phyloP scores from a whole-genome alignment of 2,329 filamentous ascomycete species.

The Colletotrichum sp. region DNA sequence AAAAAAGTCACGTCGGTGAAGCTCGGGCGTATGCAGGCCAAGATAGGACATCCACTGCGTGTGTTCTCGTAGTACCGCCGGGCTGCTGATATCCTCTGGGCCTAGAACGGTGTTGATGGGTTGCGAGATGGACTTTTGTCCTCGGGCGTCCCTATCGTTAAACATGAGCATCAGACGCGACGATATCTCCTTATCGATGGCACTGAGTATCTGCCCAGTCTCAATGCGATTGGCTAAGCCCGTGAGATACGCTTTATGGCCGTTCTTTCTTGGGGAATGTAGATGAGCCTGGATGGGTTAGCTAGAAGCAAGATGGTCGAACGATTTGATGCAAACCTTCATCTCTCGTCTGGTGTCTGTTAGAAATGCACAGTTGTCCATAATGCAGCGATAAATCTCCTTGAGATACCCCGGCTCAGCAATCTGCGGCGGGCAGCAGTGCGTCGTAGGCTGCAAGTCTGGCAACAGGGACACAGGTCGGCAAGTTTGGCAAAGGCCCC shows the following conservation, averaged over 20 bases:
- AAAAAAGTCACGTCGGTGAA: slow-evolving; percentile 10
- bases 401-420: slow-evolving; percentile 15
- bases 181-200: slow-evolving; percentile 12
- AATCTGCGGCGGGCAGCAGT: slow-evolving; percentile 18
- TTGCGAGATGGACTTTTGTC: slow-evolving; percentile 16
- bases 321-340: slow-evolving; percentile 1
- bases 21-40: background rate
- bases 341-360: slow-evolving; percentile 17
- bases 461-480: slow-evolving; percentile 7
- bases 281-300: slow-evolving; percentile 8
- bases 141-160: slow-evolving; percentile 18
- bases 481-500: slow-evolving; percentile 16
- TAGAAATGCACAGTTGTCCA: slow-evolving; percentile 18
- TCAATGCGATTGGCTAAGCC: slow-evolving; percentile 4
- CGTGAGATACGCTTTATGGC: slow-evolving; percentile 11
- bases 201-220: slow-evolving; percentile 9
- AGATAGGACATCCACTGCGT: slow-evolving; percentile 20
- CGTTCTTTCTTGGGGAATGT: slow-evolving; percentile 17
- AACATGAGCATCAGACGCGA: slow-evolving; percentile 21
- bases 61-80: slow-evolving; percentile 15
- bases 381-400: slow-evolving; percentile 19
- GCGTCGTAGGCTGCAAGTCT: slow-evolving; percentile 13
- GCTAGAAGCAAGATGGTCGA: background rate
- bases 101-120: slow-evolving; percentile 12
- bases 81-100: slow-evolving; percentile 13